Evolutionary conservation across 768 basidiomycete species (phyloP), one percentile per base, ranked within the genome.

Genomic region (Termitomyces sp.): DNA sequence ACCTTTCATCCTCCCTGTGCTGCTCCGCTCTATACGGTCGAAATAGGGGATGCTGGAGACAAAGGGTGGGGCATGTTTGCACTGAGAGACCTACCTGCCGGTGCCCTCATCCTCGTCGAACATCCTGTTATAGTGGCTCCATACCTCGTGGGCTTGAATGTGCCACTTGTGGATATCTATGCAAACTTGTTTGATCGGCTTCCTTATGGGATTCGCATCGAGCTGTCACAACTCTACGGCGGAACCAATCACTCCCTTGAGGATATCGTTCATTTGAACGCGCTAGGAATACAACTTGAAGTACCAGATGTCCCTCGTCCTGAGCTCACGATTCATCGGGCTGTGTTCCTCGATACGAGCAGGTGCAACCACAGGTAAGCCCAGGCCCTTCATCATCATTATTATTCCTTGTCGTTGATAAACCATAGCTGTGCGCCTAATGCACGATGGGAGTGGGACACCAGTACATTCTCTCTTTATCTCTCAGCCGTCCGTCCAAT

Each of bases 321-420:
- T 2, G 68, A 69, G 48, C 53, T 69, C n/a, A 46, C 63, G 2
- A 65, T 62, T 3, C 70, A 76, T 55, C 66, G 70, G 2, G 75
- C 60, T 2, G 47, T 77, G 1, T 77, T 76, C 46, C 57, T 73
- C 24, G 63, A 69, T 42, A 63, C 67, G 1, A 71, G 72, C 45
- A 59, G 69, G 11, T 73, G 71, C 37, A 75, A 76, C 50, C 76
- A 77, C 57, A 76, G 75, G 75, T 75, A 46, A 47, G 66, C n/a
- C 10, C 44, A 8, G 11, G n/a, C n/a, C 26, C 46, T 30, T 48
- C n/a, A n/a, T 19, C 49, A 42, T 3, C 22, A 38, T 22, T 7
- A 24, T 11, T 10, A 24, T 17, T 32, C 4, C 15, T 48, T 19
- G 8, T 21, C n/a, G 8, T 11, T 46, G 1, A 32, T 38, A 28